Evolutionary conservation across 1,284 basidiomycete genomes (phyloP).

Genomic region (Cutaneotrichosporon daszewskae): DNA sequence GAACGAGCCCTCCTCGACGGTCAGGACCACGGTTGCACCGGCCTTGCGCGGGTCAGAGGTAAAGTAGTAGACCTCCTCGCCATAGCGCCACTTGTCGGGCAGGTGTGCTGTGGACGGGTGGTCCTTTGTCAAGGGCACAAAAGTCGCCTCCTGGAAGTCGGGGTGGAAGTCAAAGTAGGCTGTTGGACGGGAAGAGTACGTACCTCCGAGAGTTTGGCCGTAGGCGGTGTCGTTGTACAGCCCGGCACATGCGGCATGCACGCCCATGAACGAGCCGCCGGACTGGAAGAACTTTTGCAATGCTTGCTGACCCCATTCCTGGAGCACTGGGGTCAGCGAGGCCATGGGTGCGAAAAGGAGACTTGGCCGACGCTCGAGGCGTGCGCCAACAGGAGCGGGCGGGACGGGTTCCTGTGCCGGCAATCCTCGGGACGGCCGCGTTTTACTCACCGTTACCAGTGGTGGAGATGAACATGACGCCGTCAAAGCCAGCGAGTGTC

Average conservation of each 20-base stretch:
- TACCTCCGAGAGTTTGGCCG: slow-evolving; percentile 51
- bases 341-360: too few species aligned
- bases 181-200: slow-evolving; percentile 10
- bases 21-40: slow-evolving; percentile 61
- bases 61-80: slow-evolving; percentile 61
- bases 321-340: slow-evolving; percentile 54
- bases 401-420: too few species aligned
- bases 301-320: slow-evolving; percentile 57
- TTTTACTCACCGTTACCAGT: not conserved
- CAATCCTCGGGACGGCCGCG: too few species aligned
- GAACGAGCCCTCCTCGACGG: slow-evolving; percentile 57
- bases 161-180: slow-evolving; percentile 74
- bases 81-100: slow-evolving; percentile 58
- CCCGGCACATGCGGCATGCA: slow-evolving; percentile 60
- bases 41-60: slow-evolving; percentile 64
- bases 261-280: slow-evolving; percentile 42
- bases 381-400: too few species aligned
- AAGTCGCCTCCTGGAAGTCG: slow-evolving; percentile 55
- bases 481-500: slow-evolving; percentile 58
- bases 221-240: slow-evolving; percentile 64
- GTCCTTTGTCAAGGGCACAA: slow-evolving; percentile 57
- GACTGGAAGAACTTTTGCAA: slow-evolving; percentile 61
- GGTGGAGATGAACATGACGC: slow-evolving; percentile 62
- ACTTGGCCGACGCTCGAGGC: too few species aligned
- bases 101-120: slow-evolving; percentile 64